phyloP scores from a whole-genome alignment of 140 eudicot genomes.

The Bidens hawaiensis region DNA sequence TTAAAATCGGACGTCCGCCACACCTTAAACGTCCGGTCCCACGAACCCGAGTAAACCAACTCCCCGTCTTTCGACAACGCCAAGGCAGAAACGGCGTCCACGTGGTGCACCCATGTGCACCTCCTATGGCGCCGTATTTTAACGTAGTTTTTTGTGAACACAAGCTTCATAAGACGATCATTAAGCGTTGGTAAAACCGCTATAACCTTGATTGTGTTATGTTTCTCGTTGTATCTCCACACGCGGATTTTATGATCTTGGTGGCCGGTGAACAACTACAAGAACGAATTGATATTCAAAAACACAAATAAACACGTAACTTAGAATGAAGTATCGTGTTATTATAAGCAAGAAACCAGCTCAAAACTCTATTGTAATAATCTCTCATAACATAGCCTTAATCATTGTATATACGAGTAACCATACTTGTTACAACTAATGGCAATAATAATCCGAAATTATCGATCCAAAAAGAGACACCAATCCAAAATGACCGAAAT shows the following conservation, averaged over 20 bases:
- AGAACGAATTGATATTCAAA: too few species aligned
- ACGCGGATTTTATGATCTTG: slow-evolving; percentile 87
- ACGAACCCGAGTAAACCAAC: slow-evolving; percentile 68
- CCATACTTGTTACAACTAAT: too few species aligned
- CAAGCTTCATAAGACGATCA: slow-evolving; percentile 46
- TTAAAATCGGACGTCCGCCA: slow-evolving; percentile 70
- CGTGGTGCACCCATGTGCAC: slow-evolving; percentile 91
- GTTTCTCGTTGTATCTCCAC: slow-evolving; percentile 48
- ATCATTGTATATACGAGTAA: too few species aligned
- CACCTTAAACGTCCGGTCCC: slow-evolving; percentile 84
- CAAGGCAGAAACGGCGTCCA: slow-evolving; percentile 61
- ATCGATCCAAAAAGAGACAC: too few species aligned
- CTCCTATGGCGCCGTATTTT: slow-evolving; percentile 51
- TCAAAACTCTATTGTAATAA: too few species aligned
- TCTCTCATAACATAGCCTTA: too few species aligned
- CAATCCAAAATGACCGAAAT: too few species aligned
- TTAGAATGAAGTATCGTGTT: too few species aligned
- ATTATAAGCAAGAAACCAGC: too few species aligned
- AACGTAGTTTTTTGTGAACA: slow-evolving; percentile 60
- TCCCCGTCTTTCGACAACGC: slow-evolving; percentile 57
- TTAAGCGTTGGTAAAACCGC: slow-evolving; percentile 53
- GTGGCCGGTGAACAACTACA: slow-evolving; percentile 70
- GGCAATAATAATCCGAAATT: too few species aligned
- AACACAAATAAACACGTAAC: too few species aligned
- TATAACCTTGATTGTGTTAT: slow-evolving; percentile 16